Conservation (phyloP, 768 basidiomycete genomes). For the Lactifluus echinatus region DNA sequence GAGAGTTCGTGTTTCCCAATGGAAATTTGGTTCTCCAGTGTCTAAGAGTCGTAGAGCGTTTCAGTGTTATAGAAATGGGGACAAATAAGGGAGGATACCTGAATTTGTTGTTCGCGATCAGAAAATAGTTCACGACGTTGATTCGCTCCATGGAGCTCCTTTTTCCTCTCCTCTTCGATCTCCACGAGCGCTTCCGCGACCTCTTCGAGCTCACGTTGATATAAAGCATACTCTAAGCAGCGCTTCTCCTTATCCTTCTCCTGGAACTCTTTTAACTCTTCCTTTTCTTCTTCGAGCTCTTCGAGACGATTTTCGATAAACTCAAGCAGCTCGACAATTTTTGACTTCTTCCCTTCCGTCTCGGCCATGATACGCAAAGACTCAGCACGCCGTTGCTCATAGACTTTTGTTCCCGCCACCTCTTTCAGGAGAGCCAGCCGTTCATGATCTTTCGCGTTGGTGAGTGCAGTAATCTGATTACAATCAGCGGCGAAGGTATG, state of each 20-base stretch:
- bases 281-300: conserved; percentile 97
- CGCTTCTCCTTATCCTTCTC: conserved; percentile 91
- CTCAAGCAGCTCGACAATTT: conserved; percentile 82
- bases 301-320: conserved; percentile 84
- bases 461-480: conserved; percentile 84
- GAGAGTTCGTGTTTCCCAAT: conserved; percentile 62
- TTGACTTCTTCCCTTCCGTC: conserved; percentile 85
- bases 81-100: conserved; percentile 38
- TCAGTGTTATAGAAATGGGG: background rate
- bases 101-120: conserved; percentile 74
- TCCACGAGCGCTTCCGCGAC: conserved; percentile 79
- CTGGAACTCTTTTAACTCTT: conserved; percentile 94
- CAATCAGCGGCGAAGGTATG: background rate
- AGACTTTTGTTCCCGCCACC: conserved; percentile 96
- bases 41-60: conserved; percentile 33
- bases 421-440: conserved; percentile 92
- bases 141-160: conserved; percentile 81
- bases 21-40: conserved; percentile 63
- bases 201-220: conserved; percentile 85
- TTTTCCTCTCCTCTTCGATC: conserved; percentile 72
- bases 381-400: conserved; percentile 88
- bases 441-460: conserved; percentile 95
- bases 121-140: conserved; percentile 74
- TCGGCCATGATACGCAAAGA: conserved; percentile 96
- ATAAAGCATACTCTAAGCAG: conserved; percentile 90